Conservation (phyloP, 2,329 filamentous ascomycete species). For the Chrysoporthe austroafricana region DNA sequence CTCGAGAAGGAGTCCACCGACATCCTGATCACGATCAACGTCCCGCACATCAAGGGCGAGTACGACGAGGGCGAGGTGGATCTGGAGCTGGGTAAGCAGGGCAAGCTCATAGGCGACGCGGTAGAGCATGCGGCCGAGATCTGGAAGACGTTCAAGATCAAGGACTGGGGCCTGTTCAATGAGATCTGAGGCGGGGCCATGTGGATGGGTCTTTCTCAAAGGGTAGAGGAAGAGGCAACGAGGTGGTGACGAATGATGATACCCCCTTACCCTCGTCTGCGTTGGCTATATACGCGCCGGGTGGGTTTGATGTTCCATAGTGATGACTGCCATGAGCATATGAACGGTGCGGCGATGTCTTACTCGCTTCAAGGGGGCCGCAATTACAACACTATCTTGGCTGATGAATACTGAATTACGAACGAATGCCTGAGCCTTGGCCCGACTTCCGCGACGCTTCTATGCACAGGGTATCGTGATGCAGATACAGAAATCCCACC, state of each 20-base stretch:
- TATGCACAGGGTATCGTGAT: constrained; percentile 6
- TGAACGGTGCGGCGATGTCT: neutral
- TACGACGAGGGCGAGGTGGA: constrained; percentile 76
- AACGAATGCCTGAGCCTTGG: neutral
- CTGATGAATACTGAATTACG: neutral
- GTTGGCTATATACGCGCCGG: neutral
- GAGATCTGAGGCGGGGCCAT: constrained; percentile 37
- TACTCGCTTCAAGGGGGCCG: neutral
- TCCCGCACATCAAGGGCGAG: constrained; percentile 78
- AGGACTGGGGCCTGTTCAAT: constrained; percentile 78
- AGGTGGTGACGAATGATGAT: constrained; percentile 21
- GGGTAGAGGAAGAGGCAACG: neutral
- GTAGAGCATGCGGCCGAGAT: constrained; percentile 71
- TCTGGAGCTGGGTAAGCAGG: constrained; percentile 65
- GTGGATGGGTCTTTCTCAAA: neutral
- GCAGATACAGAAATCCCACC: neutral
- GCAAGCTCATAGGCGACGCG: constrained; percentile 69
- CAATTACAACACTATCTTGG: neutral
- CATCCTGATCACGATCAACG: constrained; percentile 83
- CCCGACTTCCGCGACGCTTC: neutral
- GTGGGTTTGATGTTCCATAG: constrained; percentile 14
- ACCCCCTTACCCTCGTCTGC: constrained; percentile 16
- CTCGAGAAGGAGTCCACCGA: constrained; percentile 78
- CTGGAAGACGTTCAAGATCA: constrained; percentile 74
- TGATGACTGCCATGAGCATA: constrained; percentile 20